Percentiles rank a stretch among this genome's conserved stretches.
Conservation (phyloP, 306 rosid genomes). For the Quercus rubra region DNA sequence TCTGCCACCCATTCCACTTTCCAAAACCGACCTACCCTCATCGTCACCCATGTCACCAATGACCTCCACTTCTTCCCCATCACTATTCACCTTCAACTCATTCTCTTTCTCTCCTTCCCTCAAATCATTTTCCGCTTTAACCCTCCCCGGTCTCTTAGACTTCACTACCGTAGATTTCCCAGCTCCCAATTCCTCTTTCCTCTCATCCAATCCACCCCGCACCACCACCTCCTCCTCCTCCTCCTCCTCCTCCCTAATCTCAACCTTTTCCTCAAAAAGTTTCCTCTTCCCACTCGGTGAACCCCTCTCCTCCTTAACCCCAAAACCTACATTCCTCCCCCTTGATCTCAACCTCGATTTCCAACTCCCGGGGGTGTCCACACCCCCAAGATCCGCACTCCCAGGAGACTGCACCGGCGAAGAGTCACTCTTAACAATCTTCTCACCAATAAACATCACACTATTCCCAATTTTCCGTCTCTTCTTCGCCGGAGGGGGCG, state of each 20-base stretch:
- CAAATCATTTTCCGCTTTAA: constrained; percentile 25
- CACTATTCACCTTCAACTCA: constrained; percentile 22
- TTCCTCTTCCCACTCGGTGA: constrained; percentile 54
- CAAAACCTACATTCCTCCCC: constrained; percentile 29
- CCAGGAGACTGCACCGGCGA: constrained; percentile 4
- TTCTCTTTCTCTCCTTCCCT: not conserved
- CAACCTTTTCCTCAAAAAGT: constrained; percentile 42
- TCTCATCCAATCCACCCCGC: constrained; percentile 28
- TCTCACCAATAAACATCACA: constrained; percentile 25
- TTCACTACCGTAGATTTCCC: constrained; percentile 45
- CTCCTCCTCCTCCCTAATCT: constrained; percentile 12
- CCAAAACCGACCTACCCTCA: constrained; percentile 13
- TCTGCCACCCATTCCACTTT: constrained; percentile 18
- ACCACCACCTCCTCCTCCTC: not conserved
- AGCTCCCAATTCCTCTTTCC: constrained; percentile 40
- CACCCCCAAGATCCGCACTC: constrained; percentile 18
- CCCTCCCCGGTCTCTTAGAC: constrained; percentile 59
- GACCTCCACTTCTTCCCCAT: constrained; percentile 38
- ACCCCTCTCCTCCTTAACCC: constrained; percentile 33
- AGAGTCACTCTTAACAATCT: constrained; percentile 23
- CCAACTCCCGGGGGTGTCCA: constrained; percentile 43
- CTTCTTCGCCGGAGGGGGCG: constrained; percentile 70
- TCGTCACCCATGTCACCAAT: constrained; percentile 22
- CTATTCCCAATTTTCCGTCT: constrained; percentile 40
- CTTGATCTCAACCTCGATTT: constrained; percentile 67